phyloP scores from a whole-genome alignment of 345 rosid species.

The Populus pruinosa region DNA sequence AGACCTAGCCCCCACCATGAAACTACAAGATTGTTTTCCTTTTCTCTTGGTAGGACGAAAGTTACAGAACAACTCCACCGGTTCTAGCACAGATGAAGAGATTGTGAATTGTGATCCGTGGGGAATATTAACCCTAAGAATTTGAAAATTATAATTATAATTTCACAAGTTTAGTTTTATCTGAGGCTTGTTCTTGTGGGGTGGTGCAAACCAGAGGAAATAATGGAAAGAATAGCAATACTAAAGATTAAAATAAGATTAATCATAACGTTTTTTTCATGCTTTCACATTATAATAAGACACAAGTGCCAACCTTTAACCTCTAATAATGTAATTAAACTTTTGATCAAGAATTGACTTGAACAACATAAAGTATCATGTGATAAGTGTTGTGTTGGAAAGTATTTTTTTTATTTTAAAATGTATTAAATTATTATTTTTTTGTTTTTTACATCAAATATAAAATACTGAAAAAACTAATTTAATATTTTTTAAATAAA shows the following conservation, averaged over 20 bases:
- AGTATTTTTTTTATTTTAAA: too few species aligned
- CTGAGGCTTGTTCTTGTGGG: background rate
- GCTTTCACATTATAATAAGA: background rate
- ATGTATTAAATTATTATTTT: too few species aligned
- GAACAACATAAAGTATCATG: background rate
- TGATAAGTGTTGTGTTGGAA: too few species aligned
- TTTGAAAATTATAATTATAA: background rate
- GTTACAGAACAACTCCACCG: background rate
- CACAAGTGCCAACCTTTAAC: background rate
- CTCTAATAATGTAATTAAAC: background rate
- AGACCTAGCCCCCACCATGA: background rate
- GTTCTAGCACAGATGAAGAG: background rate
- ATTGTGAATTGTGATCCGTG: background rate
- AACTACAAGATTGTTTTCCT: background rate
- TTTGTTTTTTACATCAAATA: too few species aligned
- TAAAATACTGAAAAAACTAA: too few species aligned
- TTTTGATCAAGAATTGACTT: background rate
- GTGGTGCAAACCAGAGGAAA: background rate
- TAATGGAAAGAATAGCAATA: background rate
- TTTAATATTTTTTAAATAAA: too few species aligned
- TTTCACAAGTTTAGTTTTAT: background rate
- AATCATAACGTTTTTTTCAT: background rate
- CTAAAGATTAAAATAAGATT: background rate
- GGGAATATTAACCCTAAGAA: background rate
- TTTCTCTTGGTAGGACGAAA: background rate